These are phyloP conservation scores for Blastobotrys capitulatus DNA, from an alignment of 1,139 yeast genomes.

Conservation along the genomic window DNA sequence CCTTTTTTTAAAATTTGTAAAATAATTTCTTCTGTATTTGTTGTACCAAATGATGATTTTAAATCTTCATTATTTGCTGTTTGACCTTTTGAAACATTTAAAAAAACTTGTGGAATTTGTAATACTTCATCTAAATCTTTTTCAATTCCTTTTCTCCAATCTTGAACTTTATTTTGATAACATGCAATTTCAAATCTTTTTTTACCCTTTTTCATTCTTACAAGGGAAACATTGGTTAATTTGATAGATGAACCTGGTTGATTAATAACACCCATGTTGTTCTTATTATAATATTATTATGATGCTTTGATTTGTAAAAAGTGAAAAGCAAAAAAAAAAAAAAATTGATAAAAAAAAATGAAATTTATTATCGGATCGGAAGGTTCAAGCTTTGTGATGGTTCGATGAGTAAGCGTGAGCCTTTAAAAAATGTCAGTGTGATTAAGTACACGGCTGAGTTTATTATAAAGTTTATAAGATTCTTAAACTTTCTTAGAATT, in stretches of 20 bases:
- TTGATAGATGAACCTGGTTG: slow-evolving; percentile 88
- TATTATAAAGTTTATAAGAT: too few species aligned
- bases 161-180: slow-evolving; percentile 94
- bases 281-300: neutral
- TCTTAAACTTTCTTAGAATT: too few species aligned
- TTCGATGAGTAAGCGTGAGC: too few species aligned
- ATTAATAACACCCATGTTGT: slow-evolving; percentile 41
- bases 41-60: slow-evolving; percentile 64
- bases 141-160: slow-evolving; percentile 79
- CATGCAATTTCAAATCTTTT: slow-evolving; percentile 94
- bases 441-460: too few species aligned
- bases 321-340: too few species aligned
- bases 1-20: slow-evolving; percentile 81
- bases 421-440: too few species aligned
- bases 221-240: slow-evolving; percentile 89
- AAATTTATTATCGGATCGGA: too few species aligned
- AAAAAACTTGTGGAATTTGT: slow-evolving; percentile 91
- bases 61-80: slow-evolving; percentile 89
- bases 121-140: slow-evolving; percentile 92
- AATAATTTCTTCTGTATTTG: slow-evolving; percentile 68
- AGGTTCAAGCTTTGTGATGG: too few species aligned
- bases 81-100: slow-evolving; percentile 90
- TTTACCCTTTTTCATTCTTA: slow-evolving; percentile 83
- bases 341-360: neutral
- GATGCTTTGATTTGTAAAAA: too few species aligned